These are phyloP conservation scores for Pisolithus sp. DNA, from an alignment of 768 basidiomycete species.

Conservation along the genomic window DNA sequence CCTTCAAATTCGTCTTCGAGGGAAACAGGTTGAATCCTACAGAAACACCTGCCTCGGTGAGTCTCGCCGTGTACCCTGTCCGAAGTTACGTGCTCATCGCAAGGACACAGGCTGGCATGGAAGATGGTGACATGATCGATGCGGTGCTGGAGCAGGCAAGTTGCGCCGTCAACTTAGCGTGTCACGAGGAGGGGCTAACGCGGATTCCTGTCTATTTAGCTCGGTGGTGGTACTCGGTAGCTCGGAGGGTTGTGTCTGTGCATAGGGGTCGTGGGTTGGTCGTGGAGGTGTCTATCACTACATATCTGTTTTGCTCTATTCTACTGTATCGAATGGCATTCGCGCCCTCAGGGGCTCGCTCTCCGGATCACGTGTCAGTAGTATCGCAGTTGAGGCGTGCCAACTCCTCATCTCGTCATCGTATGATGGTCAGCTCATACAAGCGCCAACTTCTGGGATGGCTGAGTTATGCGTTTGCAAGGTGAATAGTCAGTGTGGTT, in stretches of 20 bases:
- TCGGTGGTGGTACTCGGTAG: too few species aligned
- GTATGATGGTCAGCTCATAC: constrained; percentile 9
- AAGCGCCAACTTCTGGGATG: constrained; percentile 54
- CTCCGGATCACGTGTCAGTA: too few species aligned
- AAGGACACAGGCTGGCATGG: constrained; percentile 43
- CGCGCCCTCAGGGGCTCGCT: too few species aligned
- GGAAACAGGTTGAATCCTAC: constrained; percentile 42
- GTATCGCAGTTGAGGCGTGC: too few species aligned
- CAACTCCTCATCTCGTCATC: not conserved
- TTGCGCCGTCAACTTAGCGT: constrained; percentile 1
- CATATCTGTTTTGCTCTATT: too few species aligned
- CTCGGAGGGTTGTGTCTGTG: too few species aligned
- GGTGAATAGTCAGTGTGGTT: constrained; percentile 32
- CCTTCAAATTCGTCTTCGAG: constrained; percentile 56
- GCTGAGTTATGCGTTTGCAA: constrained; percentile 83
- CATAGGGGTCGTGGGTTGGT: too few species aligned
- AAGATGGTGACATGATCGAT: constrained; percentile 59
- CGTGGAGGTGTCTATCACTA: too few species aligned
- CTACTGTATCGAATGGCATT: too few species aligned
- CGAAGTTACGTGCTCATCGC: not conserved
- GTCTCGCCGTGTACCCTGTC: constrained; percentile 10
- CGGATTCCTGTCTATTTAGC: too few species aligned
- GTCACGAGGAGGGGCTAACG: too few species aligned
- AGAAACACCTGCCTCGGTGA: constrained; percentile 50
- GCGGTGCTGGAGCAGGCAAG: constrained; percentile 51